phyloP scores from a whole-genome alignment of 2,329 filamentous ascomycete species.

The Trichoderma citrinoviride region DNA sequence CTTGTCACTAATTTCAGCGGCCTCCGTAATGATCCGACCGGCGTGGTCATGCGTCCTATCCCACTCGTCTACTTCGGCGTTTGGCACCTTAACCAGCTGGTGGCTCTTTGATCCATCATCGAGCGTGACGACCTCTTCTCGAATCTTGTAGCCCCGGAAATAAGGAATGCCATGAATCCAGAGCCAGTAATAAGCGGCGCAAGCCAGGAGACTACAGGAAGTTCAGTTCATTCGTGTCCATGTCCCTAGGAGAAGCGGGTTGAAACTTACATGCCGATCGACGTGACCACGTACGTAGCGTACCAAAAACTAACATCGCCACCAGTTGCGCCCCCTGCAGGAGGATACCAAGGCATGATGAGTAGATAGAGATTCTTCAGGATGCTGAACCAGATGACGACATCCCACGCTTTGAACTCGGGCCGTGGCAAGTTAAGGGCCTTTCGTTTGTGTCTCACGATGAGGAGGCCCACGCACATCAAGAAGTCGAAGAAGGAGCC shows the following conservation, averaged over 20 bases:
- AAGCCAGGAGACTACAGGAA: conserved; percentile 45
- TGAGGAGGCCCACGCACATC: conserved; percentile 55
- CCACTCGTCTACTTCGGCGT: conserved; percentile 52
- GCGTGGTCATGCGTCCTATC: conserved; percentile 38
- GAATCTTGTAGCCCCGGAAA: conserved; percentile 51
- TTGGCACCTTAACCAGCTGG: conserved; percentile 52
- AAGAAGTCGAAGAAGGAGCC: conserved; percentile 55
- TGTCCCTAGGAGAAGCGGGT: background rate
- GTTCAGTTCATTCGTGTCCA: background rate
- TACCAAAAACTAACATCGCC: conserved; percentile 74
- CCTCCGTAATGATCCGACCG: conserved; percentile 11
- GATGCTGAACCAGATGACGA: conserved; percentile 58
- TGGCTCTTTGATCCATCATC: conserved; percentile 45
- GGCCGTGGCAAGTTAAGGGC: conserved; percentile 47
- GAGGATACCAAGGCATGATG: conserved; percentile 71
- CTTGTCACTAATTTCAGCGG: background rate
- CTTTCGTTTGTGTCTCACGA: conserved; percentile 55
- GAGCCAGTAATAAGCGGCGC: conserved; percentile 55
- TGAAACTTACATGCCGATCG: conserved; percentile 59
- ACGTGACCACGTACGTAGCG: conserved; percentile 63
- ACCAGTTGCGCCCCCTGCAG: conserved; percentile 54
- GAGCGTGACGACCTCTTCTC: conserved; percentile 53
- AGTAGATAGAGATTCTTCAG: conserved; percentile 60
- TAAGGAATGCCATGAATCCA: conserved; percentile 59
- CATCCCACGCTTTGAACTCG: conserved; percentile 59